Evolutionary conservation across 208 protist genomes (phyloP), one percentile per base, ranked within the genome.

Genomic region (Leishmania aethiopica): DNA sequence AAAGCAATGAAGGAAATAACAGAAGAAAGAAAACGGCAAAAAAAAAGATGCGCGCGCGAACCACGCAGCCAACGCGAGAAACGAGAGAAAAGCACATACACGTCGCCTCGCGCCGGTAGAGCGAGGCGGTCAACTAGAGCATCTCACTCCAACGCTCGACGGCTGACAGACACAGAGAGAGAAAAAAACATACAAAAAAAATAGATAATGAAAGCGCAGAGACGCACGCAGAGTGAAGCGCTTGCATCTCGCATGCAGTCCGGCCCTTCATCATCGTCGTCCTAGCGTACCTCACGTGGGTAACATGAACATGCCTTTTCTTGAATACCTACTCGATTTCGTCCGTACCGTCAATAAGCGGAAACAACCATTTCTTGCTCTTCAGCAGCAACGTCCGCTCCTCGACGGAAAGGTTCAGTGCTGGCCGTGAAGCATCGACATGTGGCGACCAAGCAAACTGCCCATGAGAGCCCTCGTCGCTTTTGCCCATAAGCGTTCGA

Each of bases 281-380:
- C 19, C 28, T 74, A 37, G 22, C 32, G 69, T 5, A 32, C 69
- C 69, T 42, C 40, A 73, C 15, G 40, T 32, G 40, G 32, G 8
- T 11, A 35, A 37, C 40, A 53, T 80, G 55, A 7, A 35, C 51
- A 19, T 57, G 55, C 13, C 3, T 51, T 40, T 47, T 17, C 67
- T 42, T 47, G 22, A 69, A 25, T 13, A 59, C 40, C 17, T 37
- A 35, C 51, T 81, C 78, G 22, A 87, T 76, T 51, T 84, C 79
- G 10, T 87, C 79, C 2, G 42, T 57, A 37, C 84, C 75, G 42
- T 84, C 80, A 37, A 84, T 81, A 2, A 87, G 64, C 10, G 80
- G 80, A 78, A 84, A 84, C 25, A 84, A 76, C 76, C 80, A 87
- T 45, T 76, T 75, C 19, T 47, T 67, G 77, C 73, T 87, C 62